Base-by-base conservation (phyloP, 768 basidiomycete species). In the Hypsizygus marmoreus region DNA sequence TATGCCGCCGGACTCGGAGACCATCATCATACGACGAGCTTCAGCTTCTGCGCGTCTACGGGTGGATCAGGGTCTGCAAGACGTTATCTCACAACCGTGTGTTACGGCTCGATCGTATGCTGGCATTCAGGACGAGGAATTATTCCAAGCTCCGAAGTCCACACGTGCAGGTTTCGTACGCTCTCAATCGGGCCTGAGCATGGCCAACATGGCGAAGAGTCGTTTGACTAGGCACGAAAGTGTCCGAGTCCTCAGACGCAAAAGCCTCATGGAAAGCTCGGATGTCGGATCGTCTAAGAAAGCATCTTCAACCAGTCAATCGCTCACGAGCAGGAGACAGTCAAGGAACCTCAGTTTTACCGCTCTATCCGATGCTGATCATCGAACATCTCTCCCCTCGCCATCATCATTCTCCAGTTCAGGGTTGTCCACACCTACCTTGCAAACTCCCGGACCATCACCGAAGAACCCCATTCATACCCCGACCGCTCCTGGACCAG, bases 71-170 rank as follows among this genome's bases (percentile, higher is more conserved):
- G 83, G 82, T 9, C 69, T 97, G 13, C 75, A 79, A 35, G 94
- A 95, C 58, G 81, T 97, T 46, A 82, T 87, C 55, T 93, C 91
- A 9, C 82, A 86, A 48, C 72, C 74, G 17, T 87, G 88, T 51
- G 65, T 85, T 20, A 74, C 79, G 2, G 87, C 85, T 12, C 79
- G 94, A 32, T 77, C 76, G 36, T 76, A 85, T 42, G 84, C 85
- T 6, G 77, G 72, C 43, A 72, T 74, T 30, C 80, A 76, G 45
- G 84, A 84, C 43, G 79, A 82, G 56, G 79, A 81, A 47, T 68
- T 88, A 40, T 85, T 86, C 63, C 77, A 79, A 56, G 70, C 72
- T 14, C 74, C 76, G 29, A 75, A 67, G 54, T 65, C 69, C 45
- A 63, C 69, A 34, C 66, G 70, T 29, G 65, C 69, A 5, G 67